A percentile compares a stretch with the other conserved stretches of the same genome.
Evolutionary conservation across 208 protist genomes (phyloP).

Genomic region (Crithidia thermophila): DNA sequence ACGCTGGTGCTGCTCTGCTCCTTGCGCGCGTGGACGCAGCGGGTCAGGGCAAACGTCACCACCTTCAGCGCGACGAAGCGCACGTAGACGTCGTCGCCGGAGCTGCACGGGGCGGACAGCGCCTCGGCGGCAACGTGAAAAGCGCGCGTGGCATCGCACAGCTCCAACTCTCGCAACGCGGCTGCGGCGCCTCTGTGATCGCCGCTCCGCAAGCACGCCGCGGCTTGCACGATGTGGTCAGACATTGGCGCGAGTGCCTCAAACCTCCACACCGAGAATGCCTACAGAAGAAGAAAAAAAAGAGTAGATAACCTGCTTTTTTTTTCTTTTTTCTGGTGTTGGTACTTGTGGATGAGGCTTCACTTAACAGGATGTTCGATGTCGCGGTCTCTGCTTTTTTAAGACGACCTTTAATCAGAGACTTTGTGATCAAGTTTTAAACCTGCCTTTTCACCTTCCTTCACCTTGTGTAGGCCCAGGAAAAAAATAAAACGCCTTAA

Average conservation of each 20-base stretch:
- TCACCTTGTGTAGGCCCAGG: too few relatives aligned
- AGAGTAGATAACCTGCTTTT: background rate
- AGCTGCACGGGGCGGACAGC: constrained; percentile 14
- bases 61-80: constrained; percentile 74
- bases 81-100: constrained; percentile 40
- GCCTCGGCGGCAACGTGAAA: constrained; percentile 32
- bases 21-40: constrained; percentile 26
- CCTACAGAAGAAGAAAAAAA: constrained; percentile 8
- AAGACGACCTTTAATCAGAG: too few relatives aligned
- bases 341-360: background rate
- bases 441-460: too few relatives aligned
- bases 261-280: background rate
- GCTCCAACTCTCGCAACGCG: constrained; percentile 49
- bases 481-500: too few relatives aligned
- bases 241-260: constrained; percentile 28
- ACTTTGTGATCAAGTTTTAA: too few relatives aligned
- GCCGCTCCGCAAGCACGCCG: constrained; percentile 53
- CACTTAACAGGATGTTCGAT: too few relatives aligned
- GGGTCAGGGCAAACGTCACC: constrained; percentile 57
- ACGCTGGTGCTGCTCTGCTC: constrained; percentile 29
- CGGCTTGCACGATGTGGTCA: constrained; percentile 43
- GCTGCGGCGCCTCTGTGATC: constrained; percentile 55
- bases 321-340: background rate
- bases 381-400: too few relatives aligned
- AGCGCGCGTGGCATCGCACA: constrained; percentile 30